These are phyloP conservation scores for Salvia sclarea DNA, from an alignment of 305 asterid genomes.

Conservation along the genomic window DNA sequence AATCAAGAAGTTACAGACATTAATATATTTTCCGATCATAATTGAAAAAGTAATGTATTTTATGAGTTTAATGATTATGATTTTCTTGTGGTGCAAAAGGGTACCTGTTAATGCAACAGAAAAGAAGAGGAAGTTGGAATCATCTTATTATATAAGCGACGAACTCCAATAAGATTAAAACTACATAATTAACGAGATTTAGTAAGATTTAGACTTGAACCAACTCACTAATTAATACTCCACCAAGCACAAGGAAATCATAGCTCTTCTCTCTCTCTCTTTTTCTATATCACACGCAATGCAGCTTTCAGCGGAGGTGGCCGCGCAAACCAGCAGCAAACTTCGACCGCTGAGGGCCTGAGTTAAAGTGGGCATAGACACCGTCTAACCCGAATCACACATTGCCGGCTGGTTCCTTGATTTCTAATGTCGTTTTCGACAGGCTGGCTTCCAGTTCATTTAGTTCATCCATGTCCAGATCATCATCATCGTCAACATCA, in stretches of 20 bases:
- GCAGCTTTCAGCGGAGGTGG: conserved; percentile 28
- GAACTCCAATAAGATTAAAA: conserved; percentile 28
- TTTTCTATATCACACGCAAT: background rate
- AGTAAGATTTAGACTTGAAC: conserved; percentile 21
- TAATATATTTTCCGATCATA: too few species aligned
- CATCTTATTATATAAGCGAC: conserved; percentile 13
- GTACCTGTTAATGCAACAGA: background rate
- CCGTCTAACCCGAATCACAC: conserved; percentile 26
- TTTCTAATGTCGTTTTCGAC: conserved; percentile 66
- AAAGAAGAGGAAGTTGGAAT: background rate
- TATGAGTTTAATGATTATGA: too few species aligned
- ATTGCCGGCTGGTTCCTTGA: conserved; percentile 51
- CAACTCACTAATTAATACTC: conserved; percentile 24
- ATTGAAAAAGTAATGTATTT: too few species aligned
- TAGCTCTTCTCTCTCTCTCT: background rate
- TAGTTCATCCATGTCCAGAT: conserved; percentile 86
- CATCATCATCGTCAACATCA: conserved; percentile 61
- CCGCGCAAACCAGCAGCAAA: conserved; percentile 21
- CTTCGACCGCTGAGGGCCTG: conserved; percentile 16
- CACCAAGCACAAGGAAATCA: conserved; percentile 14
- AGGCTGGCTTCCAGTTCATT: conserved; percentile 93
- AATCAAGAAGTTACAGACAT: too few species aligned
- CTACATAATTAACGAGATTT: conserved; percentile 24
- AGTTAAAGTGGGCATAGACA: conserved; percentile 32
- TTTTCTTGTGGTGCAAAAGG: too few species aligned